Conservation (phyloP, 208 protist genomes). For the Trichomonas gallinae region DNA sequence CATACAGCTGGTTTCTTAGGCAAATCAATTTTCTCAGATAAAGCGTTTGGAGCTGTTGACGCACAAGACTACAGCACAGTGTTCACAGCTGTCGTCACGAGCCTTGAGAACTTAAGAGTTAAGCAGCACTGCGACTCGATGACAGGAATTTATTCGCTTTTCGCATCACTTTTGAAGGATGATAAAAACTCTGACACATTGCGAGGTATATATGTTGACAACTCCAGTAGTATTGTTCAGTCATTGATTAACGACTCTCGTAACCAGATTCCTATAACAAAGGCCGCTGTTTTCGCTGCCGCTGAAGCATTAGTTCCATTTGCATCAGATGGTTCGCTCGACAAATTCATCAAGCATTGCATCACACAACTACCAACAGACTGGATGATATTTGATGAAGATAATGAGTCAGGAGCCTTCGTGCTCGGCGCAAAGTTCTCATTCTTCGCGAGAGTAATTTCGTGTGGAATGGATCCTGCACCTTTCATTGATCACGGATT, state of each 20-base stretch:
- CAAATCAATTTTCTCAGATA: not conserved
- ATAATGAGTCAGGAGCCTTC: not conserved
- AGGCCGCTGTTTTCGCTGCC: not conserved
- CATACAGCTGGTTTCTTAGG: not conserved
- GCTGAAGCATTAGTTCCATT: not conserved
- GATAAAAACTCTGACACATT: not conserved
- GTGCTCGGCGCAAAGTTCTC: not conserved
- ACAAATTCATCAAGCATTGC: not conserved
- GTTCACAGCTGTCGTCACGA: not conserved
- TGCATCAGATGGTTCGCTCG: not conserved
- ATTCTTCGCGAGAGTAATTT: not conserved
- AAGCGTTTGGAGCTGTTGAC: not conserved
- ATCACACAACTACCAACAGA: not conserved
- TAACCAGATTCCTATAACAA: not conserved
- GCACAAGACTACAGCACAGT: not conserved
- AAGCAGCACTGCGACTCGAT: not conserved
- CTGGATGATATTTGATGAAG: not conserved
- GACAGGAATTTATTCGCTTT: not conserved
- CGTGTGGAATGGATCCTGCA: not conserved
- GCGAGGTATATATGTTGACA: not conserved
- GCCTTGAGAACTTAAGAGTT: not conserved
- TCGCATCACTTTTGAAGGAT: not conserved
- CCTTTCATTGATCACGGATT: not conserved
- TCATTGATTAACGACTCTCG: not conserved
- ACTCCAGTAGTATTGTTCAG: not conserved